A percentile compares a stretch with the other conserved stretches of the same genome.
These are phyloP conservation scores for Pseudocercospora fuligena DNA, from an alignment of 2,329 filamentous ascomycete genomes.

Conservation along the genomic window DNA sequence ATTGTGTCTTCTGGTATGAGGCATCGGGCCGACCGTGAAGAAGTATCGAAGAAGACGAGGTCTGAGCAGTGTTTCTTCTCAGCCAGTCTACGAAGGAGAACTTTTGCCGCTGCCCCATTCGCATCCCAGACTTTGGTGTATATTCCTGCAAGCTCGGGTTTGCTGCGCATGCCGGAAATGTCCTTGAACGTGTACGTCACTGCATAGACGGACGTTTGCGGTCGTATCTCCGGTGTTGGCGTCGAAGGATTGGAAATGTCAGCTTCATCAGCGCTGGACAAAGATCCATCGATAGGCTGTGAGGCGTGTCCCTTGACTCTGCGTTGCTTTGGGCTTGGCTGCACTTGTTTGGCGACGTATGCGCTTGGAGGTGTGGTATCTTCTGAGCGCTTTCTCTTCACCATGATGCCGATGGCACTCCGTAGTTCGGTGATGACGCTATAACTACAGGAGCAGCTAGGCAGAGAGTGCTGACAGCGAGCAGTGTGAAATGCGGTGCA, in stretches of 20 bases:
- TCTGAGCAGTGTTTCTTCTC: neutral
- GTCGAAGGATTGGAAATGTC: neutral
- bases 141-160: neutral
- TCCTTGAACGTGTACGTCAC: neutral
- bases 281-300: neutral
- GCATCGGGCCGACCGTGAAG: neutral
- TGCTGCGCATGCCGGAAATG: neutral
- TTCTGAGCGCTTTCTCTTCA: neutral
- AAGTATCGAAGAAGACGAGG: neutral
- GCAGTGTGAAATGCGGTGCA: neutral
- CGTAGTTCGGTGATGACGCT: neutral
- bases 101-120: neutral
- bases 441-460: neutral
- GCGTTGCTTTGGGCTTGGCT: neutral
- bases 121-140: slow-evolving; percentile 1
- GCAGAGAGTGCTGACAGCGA: neutral
- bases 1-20: neutral
- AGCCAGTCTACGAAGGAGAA: neutral
- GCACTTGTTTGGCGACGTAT: neutral
- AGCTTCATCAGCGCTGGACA: neutral
- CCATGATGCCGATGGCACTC: neutral
- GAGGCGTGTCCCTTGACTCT: neutral
- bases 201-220: neutral
- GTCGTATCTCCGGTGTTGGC: neutral
- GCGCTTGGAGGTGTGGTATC: neutral